Base-by-base conservation (phyloP, 768 basidiomycete species). In the Obba rivulosa region DNA sequence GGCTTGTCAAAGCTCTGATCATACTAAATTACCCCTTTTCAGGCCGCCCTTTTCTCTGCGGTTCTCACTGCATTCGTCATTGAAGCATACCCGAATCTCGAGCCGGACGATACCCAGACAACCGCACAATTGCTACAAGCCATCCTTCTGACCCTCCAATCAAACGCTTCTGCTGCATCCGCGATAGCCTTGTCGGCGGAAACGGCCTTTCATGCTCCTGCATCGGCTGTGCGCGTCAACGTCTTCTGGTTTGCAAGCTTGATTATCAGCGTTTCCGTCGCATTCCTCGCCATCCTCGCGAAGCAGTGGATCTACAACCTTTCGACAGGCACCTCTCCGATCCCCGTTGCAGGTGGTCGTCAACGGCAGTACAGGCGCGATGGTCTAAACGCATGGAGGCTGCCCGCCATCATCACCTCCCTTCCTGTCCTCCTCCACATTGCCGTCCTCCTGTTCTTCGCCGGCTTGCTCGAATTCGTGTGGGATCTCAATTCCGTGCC, bases 381-480 rank as follows among this genome's bases (percentile, higher is more conserved):
- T 34, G 71, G 71, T 24, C 52, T 75, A 23, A 62, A 64, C 16
- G 59, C 54, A 41, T 74, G 73, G 56, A 59, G 61, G 8, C 67
- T 78, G 59, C 57, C 64, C 8, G 54, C 62, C 1, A 58, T 76
- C 17, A 69, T 77, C 8, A 67, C 71, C 22, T 50, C 62, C 14
- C 69, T 76, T 17, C 77, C 76, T 1, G 61, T 70, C 18, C 67
- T 78, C 10, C 68, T 79, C 18, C 77, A 79, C 53, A 56, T 72
- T 8, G 73, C 76, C 3, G 60, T 78, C n/a, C 68, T 77, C 21
- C 64, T 78, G 7, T 79, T 79, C 60, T 71, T 81, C 57, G 67
- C 71, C 34, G 72, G 74, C 38, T 63, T 80, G 23, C 60, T 76
- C 21, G 62, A 68, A 17, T 75, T 79, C 57, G 59, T 78, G 25